Base-by-base conservation (phyloP, 202 grass and related monocot species). In the Setaria italica region DNA sequence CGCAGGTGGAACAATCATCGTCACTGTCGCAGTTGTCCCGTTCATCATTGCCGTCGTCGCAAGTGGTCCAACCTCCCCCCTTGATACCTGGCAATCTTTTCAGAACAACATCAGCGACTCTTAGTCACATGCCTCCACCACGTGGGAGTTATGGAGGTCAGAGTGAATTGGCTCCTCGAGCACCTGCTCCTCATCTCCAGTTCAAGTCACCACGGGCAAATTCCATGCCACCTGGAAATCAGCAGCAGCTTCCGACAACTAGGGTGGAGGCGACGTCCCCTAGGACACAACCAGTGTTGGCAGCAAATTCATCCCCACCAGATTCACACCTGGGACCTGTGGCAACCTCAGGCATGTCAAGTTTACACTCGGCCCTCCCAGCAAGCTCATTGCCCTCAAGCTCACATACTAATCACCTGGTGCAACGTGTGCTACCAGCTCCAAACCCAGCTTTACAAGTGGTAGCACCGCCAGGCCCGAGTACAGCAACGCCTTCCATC, bases 111-210 rank as follows among this genome's bases (percentile, higher is more conserved):
- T 58, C 85, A 81, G 33, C 54, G 30, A 64, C 86, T 62, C 65
- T 82, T 56, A 79, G 73, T 64, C 70, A 77, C 25, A 82, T 58
- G 15, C 77, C 89, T 82, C 42, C 86, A 66, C 43, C 88, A 53
- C 66, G 29, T 65, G 45, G 79, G 76, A 90, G 39, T 83, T 72
- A 71, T 87, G 88, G 82, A 79, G 77, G 35, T 66, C 72, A 80
- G 84, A 72, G 77, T 79, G 90, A 92, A 65, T 67, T 71, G 60
- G 60, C 80, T 48, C 85, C 85, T 48, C 92, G 90, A 49, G 82
- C 92, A 11, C 92, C 90, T 87, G 86, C 93, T 77, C 93, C 93
- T 54, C 93, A 95, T 90, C 93, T 95, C 35, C 88, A 90, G 70
- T 82, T 79, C 45, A 85, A 81, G 62, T 32, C 46, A 51, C 30